These are phyloP conservation scores for Mycena rosella DNA, from an alignment of 768 basidiomycete genomes.

Conservation along the genomic window DNA sequence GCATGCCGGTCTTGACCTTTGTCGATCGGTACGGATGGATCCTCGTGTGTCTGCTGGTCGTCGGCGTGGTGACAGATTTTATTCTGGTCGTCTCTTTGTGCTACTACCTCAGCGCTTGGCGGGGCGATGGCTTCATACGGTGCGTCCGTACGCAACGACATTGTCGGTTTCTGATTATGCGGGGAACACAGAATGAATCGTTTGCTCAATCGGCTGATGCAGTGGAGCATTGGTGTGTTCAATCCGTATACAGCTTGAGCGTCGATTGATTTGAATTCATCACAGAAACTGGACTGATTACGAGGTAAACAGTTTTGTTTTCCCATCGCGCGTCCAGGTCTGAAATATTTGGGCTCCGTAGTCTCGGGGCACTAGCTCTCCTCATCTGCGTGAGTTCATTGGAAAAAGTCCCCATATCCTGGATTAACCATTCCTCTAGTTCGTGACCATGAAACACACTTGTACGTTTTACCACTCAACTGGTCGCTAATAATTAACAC, in stretches of 20 bases:
- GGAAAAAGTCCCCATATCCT: no score
- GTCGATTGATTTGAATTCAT: neutral
- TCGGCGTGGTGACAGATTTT: slow-evolving; percentile 22
- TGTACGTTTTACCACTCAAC: slow-evolving; percentile 19
- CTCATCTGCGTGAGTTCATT: slow-evolving; percentile 15
- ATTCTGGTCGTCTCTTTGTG: slow-evolving; percentile 17
- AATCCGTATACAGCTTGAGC: neutral
- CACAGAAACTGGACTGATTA: slow-evolving; percentile 21
- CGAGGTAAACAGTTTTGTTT: neutral
- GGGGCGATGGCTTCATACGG: slow-evolving; percentile 17
- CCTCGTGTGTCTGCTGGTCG: neutral
- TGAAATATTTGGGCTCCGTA: neutral
- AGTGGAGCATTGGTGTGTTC: slow-evolving; percentile 7
- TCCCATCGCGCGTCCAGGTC: neutral
- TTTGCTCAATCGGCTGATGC: slow-evolving; percentile 24
- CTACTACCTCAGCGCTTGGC: slow-evolving; percentile 18
- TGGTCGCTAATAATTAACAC: no score
- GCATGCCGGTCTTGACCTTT: neutral
- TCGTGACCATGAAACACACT: slow-evolving; percentile 21
- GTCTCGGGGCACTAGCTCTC: neutral
- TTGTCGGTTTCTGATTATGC: neutral
- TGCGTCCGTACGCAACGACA: neutral
- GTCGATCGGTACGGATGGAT: slow-evolving; percentile 14
- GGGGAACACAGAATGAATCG: slow-evolving; percentile 5
- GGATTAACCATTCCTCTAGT: slow-evolving; percentile 1